phyloP scores from a whole-genome alignment of 306 rosid genomes.

The Lathyrus aphaca region DNA sequence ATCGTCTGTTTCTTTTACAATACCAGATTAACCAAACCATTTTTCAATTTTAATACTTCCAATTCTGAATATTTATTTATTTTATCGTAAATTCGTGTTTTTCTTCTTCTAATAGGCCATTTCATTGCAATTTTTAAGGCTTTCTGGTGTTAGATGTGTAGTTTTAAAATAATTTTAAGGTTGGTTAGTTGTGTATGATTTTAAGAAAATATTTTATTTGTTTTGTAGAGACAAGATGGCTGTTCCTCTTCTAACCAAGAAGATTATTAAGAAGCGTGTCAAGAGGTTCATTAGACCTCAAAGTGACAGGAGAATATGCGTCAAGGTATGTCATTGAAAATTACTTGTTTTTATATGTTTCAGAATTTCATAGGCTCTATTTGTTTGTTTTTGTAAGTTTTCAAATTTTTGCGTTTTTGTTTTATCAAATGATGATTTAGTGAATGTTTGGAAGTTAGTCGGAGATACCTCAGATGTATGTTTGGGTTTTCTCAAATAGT shows the following conservation, averaged over 20 bases:
- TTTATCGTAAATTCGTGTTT: no score
- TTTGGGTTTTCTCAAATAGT: neutral
- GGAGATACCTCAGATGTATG: neutral
- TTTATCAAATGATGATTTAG: neutral
- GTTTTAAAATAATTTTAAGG: no score
- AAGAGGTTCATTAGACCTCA: slow-evolving; percentile 65
- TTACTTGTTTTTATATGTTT: neutral
- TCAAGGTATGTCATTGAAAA: slow-evolving; percentile 43
- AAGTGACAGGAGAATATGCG: slow-evolving; percentile 58
- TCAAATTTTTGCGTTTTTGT: neutral
- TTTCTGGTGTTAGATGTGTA: no score
- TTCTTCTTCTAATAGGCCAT: neutral
- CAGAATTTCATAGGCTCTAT: neutral
- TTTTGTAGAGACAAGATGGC: slow-evolving; percentile 51
- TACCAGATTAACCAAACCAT: no score
- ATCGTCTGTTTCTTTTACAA: no score
- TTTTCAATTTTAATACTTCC: no score
- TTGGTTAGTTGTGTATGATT: neutral
- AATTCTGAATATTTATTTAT: no score
- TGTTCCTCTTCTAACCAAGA: slow-evolving; percentile 62
- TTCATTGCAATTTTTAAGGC: neutral
- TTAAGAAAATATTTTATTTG: neutral
- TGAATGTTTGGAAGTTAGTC: neutral
- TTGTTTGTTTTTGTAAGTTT: no score
- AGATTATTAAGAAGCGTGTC: slow-evolving; percentile 69